Evolutionary conservation across 202 grass and related monocot species (phyloP).

Genomic region (Hordeum pubiflorum): DNA sequence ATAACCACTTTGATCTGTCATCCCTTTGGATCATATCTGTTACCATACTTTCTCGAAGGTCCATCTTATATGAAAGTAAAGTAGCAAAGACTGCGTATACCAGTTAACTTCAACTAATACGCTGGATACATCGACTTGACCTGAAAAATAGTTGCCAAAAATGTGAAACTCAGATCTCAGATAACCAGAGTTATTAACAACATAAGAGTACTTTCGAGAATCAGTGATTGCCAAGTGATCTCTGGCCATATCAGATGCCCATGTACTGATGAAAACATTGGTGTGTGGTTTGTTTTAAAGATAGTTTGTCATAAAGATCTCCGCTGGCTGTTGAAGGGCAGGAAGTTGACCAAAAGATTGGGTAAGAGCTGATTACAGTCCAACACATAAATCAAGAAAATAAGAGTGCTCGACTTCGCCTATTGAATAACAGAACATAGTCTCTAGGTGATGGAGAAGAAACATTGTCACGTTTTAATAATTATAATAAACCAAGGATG

Average conservation of each 20-base stretch:
- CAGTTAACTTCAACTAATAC: neutral
- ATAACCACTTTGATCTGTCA: neutral
- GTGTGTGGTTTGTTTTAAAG: neutral
- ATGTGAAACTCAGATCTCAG: neutral
- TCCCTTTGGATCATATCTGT: neutral
- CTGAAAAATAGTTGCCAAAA: neutral
- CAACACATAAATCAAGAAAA: neutral
- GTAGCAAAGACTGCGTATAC: neutral
- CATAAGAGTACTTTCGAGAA: neutral
- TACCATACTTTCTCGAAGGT: neutral
- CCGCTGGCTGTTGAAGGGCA: neutral
- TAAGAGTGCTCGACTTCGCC: neutral
- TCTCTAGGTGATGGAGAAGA: neutral
- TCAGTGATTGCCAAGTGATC: neutral
- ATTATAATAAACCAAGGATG: too few species aligned
- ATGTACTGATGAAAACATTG: neutral
- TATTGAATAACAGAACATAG: neutral
- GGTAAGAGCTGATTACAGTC: neutral
- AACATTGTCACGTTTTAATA: too few species aligned
- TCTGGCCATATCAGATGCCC: neutral
- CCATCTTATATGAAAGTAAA: neutral
- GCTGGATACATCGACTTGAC: neutral
- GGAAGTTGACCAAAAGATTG: neutral
- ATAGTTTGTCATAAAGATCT: neutral
- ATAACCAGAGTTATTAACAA: neutral